Conservation (phyloP, 1,139 yeast genomes). For the Sugiyamaella castrensis region DNA sequence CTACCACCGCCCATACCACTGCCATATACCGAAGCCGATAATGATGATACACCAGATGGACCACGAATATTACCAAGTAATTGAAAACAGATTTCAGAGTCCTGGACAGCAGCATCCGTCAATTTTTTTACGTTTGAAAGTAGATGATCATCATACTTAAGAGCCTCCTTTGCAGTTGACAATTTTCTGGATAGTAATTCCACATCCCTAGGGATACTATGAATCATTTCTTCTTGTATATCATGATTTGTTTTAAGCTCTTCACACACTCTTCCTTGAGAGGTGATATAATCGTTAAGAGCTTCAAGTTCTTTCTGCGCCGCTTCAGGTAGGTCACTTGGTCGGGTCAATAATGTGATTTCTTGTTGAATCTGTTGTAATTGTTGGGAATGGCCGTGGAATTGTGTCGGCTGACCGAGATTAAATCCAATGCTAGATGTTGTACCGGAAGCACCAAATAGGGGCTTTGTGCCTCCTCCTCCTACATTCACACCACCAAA, state of each 20-base stretch:
- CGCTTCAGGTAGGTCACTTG: slow-evolving; percentile 76
- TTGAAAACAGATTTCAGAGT: slow-evolving; percentile 65
- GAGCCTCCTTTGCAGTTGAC: slow-evolving; percentile 65
- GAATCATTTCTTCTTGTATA: slow-evolving; percentile 66
- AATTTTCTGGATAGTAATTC: slow-evolving; percentile 63
- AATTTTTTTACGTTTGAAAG: slow-evolving; percentile 42
- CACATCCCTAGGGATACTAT: slow-evolving; percentile 83
- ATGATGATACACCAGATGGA: slow-evolving; percentile 20
- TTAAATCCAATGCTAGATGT: too few relatives aligned
- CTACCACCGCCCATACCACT: slow-evolving; percentile 4
- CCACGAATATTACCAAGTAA: slow-evolving; percentile 60
- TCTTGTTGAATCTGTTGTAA: slow-evolving; percentile 37
- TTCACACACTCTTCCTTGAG: slow-evolving; percentile 79
- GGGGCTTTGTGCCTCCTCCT: slow-evolving; percentile 9
- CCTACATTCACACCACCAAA: slow-evolving; percentile 26
- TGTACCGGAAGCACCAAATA: slow-evolving; percentile 7
- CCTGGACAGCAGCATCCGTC: slow-evolving; percentile 47
- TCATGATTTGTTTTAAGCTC: slow-evolving; percentile 63
- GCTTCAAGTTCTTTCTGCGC: slow-evolving; percentile 76
- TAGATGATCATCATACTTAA: slow-evolving; percentile 61
- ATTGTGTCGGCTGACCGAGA: slow-evolving; percentile 22
- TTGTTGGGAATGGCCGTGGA: slow-evolving; percentile 21
- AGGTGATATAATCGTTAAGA: slow-evolving; percentile 76
- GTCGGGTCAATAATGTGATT: slow-evolving; percentile 71
- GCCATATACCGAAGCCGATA: slow-evolving; percentile 17